Evolutionary conservation across 2,329 filamentous ascomycete genomes (phyloP), one percentile per base, ranked within the genome.

Genomic region (Claviceps sp.): DNA sequence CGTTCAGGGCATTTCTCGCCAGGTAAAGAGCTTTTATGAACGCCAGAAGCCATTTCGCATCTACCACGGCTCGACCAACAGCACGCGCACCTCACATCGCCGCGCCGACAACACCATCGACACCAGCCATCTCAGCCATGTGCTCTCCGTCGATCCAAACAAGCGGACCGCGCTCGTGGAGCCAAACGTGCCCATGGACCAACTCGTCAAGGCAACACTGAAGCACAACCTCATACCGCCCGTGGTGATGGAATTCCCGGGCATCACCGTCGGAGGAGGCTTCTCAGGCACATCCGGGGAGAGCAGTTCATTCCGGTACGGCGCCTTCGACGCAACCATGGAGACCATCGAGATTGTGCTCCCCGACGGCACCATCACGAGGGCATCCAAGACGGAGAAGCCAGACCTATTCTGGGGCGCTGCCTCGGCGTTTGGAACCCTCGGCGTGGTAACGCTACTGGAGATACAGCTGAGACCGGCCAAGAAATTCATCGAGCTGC

Each of bases 51-150:
- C 82, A 2, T 89, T 86, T 66, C 76, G 84, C n/a, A 82, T 89
- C 62, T 85, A 81, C 59, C 85, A 89, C 67, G 86, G 86, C 55
- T 81, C 83, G 0, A 88, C 85, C 26, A 88, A 87, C 68, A 86
- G 81, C 65, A 89, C 86, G 40, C 81, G 86, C 7, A 74, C 75
- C 26, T 73, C 73, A 7, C 67, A 70, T 20, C 72, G 72, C 34
- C 66, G 58, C 50, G 57, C 54, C 44, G 44, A 47, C 24, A 54
- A 57, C 45, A 51, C 60, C 54, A 61, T 89, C 58, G 84, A 88
- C 68, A 88, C 85, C 60, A 80, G 79, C 61, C 66, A 70, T 3
- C 74, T 90, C 3, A 70, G 69, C 58, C 71, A 82, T 63, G 82
- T 90, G 26, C 70, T 90, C 38, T 68, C 73, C 8, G 76, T 90